Evolutionary conservation across 164 flowering plant species (phyloP).

Genomic region (Vitis rotundifolia): DNA sequence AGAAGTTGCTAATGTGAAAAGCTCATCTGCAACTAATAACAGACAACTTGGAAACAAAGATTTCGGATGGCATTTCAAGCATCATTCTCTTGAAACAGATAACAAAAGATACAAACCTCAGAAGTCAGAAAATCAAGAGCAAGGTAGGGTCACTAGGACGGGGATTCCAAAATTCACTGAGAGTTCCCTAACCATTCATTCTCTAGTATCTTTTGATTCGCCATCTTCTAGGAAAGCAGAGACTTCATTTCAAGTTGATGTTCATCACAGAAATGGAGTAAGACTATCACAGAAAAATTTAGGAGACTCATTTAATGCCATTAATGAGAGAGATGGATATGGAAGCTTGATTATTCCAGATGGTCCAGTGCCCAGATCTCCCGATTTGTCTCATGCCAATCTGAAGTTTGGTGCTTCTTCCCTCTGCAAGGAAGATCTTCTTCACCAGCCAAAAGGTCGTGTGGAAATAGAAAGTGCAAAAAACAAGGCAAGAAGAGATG

Average conservation of each 20-base stretch:
- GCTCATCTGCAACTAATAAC: background rate
- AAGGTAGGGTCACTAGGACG: conserved; percentile 3
- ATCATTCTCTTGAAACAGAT: conserved; percentile 5
- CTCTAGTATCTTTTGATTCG: conserved; percentile 9
- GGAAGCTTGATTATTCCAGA: conserved; percentile 10
- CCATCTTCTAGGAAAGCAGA: conserved; percentile 13
- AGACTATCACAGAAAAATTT: background rate
- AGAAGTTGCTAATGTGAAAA: conserved; percentile 13
- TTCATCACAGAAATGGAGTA: conserved; percentile 4
- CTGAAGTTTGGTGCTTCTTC: conserved; percentile 20
- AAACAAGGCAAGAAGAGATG: conserved; percentile 21
- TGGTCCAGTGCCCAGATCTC: conserved; percentile 14
- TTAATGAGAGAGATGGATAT: conserved; percentile 9
- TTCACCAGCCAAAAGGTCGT: conserved; percentile 3
- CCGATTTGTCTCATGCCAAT: conserved; percentile 14
- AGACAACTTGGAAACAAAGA: conserved; percentile 6
- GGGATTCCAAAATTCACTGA: conserved; percentile 3
- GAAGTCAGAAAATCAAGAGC: conserved; percentile 15
- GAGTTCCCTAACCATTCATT: conserved; percentile 8
- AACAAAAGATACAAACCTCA: conserved; percentile 3
- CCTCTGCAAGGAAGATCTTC: conserved; percentile 13
- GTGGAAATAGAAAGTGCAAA: conserved; percentile 19
- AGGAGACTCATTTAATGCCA: conserved; percentile 2
- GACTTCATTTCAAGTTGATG: background rate
- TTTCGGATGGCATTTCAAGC: conserved; percentile 7